Evolutionary conservation across 768 basidiomycete species (phyloP).

Genomic region (Rickenella mellea): DNA sequence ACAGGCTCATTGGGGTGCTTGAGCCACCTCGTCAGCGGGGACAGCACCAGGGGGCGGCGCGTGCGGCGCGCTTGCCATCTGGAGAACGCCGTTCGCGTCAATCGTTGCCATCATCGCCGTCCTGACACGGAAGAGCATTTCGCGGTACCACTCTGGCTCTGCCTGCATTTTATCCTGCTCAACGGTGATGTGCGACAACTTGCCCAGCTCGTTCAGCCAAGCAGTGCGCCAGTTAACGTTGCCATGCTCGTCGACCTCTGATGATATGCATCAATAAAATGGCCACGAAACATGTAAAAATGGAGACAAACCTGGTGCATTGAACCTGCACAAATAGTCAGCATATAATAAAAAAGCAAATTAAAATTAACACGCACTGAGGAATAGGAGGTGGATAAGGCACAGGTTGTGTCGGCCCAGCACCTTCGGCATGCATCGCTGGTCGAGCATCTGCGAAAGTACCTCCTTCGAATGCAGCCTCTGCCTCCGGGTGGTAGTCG

Average conservation of each 20-base stretch:
- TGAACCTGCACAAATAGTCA: slow-evolving; percentile 33
- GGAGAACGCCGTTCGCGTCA: slow-evolving; percentile 21
- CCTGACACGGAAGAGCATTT: slow-evolving; percentile 77
- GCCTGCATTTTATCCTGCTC: slow-evolving; percentile 78
- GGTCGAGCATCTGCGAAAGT: slow-evolving; percentile 38
- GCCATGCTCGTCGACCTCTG: slow-evolving; percentile 68
- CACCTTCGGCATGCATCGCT: slow-evolving; percentile 50
- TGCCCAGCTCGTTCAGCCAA: slow-evolving; percentile 73
- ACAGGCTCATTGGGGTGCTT: too few relatives aligned
- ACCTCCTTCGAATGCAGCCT: slow-evolving; percentile 41
- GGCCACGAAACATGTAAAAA: too few relatives aligned
- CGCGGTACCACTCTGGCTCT: slow-evolving; percentile 77
- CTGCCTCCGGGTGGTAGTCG: slow-evolving; percentile 52
- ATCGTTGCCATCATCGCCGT: slow-evolving; percentile 52
- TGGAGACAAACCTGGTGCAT: too few relatives aligned
- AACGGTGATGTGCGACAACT: slow-evolving; percentile 63
- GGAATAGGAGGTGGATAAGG: slow-evolving; percentile 46
- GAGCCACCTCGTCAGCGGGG: too few relatives aligned
- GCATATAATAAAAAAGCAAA: neutral
- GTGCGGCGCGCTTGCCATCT: neutral
- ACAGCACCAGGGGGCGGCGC: neutral
- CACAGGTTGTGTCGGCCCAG: slow-evolving; percentile 44
- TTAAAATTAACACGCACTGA: neutral
- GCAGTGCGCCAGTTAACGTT: slow-evolving; percentile 72
- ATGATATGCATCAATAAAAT: slow-evolving; percentile 32